A percentile compares a stretch with the other conserved stretches of the same genome.
phyloP scores from a whole-genome alignment of 495 filamentous ascomycete species.

The Tetracladium marchalianum region DNA sequence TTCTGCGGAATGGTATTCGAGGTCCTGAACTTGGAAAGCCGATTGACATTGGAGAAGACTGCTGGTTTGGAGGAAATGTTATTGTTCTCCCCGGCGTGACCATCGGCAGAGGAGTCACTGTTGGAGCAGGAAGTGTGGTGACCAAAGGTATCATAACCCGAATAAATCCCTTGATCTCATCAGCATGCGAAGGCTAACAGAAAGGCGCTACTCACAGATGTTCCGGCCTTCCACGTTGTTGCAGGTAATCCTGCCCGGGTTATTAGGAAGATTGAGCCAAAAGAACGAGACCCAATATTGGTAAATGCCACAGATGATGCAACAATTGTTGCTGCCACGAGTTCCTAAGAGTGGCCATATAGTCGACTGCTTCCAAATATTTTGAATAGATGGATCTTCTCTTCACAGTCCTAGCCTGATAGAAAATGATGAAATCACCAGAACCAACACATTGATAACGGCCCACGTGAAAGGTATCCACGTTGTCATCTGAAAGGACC shows the following conservation, averaged over 20 bases:
- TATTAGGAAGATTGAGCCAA: constrained; percentile 40
- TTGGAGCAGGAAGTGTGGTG: constrained; percentile 85
- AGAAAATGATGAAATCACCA: constrained; percentile 88
- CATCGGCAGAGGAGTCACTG: constrained; percentile 59
- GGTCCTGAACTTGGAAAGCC: constrained; percentile 70
- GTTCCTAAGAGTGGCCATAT: too few relatives aligned
- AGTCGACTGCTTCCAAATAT: background rate
- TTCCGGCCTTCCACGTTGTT: constrained; percentile 52
- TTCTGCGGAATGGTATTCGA: constrained; percentile 57
- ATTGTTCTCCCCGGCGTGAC: constrained; percentile 68
- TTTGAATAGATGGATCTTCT: background rate
- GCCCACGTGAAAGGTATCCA: constrained; percentile 96
- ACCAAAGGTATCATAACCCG: constrained; percentile 43
- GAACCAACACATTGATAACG: constrained; percentile 78
- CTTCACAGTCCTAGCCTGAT: constrained; percentile 85
- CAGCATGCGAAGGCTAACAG: too few relatives aligned
- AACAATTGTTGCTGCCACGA: too few relatives aligned
- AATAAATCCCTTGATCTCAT: too few relatives aligned
- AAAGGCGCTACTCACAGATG: constrained; percentile 26
- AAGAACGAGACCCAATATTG: constrained; percentile 10
- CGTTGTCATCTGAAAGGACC: constrained; percentile 88
- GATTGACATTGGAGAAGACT: constrained; percentile 76
- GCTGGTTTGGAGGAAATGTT: constrained; percentile 79
- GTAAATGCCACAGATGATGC: background rate
- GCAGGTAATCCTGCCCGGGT: constrained; percentile 60